phyloP scores from a whole-genome alignment of 306 rosid genomes.

The Cucurbita argyrosperma region DNA sequence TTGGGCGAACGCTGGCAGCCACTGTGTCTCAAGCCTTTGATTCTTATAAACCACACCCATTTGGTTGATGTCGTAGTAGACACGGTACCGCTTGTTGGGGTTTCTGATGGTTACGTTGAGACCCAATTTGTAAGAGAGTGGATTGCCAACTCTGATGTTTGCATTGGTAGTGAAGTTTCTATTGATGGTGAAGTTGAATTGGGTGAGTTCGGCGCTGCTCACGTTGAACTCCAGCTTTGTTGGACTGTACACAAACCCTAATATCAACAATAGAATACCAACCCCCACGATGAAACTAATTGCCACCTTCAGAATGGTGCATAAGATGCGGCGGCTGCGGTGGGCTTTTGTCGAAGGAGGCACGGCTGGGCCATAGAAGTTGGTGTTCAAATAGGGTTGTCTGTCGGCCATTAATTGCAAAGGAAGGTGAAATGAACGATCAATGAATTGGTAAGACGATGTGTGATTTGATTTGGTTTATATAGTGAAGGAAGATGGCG shows the following conservation, averaged over 20 bases:
- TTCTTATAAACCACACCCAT: background rate
- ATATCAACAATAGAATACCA: constrained; percentile 4
- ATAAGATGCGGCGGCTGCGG: constrained; percentile 15
- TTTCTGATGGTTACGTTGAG: constrained; percentile 6
- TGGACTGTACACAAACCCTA: constrained; percentile 16
- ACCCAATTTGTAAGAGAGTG: constrained; percentile 13
- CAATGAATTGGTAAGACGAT: background rate
- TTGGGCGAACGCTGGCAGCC: constrained; percentile 5
- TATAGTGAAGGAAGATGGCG: background rate
- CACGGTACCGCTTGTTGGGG: constrained; percentile 7
- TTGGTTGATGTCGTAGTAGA: background rate
- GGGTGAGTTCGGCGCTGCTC: constrained; percentile 14
- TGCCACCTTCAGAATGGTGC: background rate
- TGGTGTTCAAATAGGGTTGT: background rate
- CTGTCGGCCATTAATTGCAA: background rate
- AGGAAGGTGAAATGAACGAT: background rate
- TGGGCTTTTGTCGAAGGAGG: background rate
- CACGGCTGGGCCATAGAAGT: constrained; percentile 8
- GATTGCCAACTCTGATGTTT: background rate
- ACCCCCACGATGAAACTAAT: constrained; percentile 12
- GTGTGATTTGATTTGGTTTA: background rate
- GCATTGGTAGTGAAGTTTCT: too few species aligned
- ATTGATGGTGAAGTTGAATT: constrained; percentile 8
- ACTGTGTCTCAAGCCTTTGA: background rate
- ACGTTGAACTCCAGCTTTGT: constrained; percentile 12